A percentile compares a stretch with the other conserved stretches of the same genome.
These are phyloP conservation scores for Prunus armeniaca DNA, from an alignment of 306 rosid genomes.

Conservation along the genomic window DNA sequence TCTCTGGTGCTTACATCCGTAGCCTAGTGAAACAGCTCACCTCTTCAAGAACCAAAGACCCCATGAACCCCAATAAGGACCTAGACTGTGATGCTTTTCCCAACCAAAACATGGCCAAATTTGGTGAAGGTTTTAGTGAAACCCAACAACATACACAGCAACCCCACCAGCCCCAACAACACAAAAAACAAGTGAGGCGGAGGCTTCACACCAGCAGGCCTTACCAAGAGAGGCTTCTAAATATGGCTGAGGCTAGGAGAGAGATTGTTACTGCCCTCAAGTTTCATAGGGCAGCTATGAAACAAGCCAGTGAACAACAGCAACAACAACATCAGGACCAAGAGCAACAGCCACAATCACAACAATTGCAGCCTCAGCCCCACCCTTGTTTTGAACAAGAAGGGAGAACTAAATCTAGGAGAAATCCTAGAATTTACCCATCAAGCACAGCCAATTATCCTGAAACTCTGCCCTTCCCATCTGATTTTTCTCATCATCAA, in stretches of 20 bases:
- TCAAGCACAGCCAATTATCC: conserved; percentile 40
- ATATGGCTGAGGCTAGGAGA: conserved; percentile 94
- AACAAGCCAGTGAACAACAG: conserved; percentile 61
- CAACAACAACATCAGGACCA: conserved; percentile 33
- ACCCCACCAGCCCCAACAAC: conserved; percentile 35
- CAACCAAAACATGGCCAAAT: conserved; percentile 26
- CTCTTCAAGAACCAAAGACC: conserved; percentile 55
- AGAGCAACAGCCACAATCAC: conserved; percentile 16
- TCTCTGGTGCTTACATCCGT: conserved; percentile 66
- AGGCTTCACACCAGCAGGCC: conserved; percentile 72
- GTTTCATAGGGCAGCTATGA: conserved; percentile 85
- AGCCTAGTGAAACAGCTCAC: conserved; percentile 63
- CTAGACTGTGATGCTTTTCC: conserved; percentile 23
- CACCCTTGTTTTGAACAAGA: conserved; percentile 43
- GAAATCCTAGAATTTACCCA: conserved; percentile 52
- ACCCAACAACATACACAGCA: conserved; percentile 29
- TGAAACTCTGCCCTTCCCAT: conserved; percentile 28
- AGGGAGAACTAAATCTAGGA: conserved; percentile 48
- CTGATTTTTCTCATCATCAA: conserved; percentile 26
- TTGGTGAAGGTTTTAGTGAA: conserved; percentile 31
- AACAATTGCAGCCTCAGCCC: conserved; percentile 21
- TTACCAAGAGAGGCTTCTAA: conserved; percentile 70
- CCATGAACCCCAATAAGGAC: conserved; percentile 37
- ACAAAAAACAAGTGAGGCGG: conserved; percentile 76
- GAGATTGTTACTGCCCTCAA: conserved; percentile 90